phyloP scores from a whole-genome alignment of 371 early-diverging fungal genomes.

The Chytridium lagenaria region DNA sequence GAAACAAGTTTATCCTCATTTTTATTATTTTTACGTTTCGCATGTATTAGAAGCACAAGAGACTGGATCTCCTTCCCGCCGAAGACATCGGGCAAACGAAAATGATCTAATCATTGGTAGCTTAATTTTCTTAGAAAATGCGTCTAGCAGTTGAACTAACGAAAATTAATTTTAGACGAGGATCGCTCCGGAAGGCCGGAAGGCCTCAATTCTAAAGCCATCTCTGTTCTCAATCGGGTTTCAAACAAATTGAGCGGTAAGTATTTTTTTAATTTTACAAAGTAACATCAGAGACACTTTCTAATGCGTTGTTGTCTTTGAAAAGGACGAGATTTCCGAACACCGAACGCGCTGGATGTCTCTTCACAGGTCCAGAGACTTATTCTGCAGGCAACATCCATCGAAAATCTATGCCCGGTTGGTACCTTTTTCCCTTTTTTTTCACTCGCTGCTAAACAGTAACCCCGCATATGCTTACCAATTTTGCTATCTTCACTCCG shows the following conservation, averaged over 20 bases:
- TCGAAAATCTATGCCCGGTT: slow-evolving; percentile 94
- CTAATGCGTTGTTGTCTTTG: not conserved
- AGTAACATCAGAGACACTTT: too few relatives aligned
- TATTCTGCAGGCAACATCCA: slow-evolving; percentile 89
- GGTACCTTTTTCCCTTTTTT: too few relatives aligned
- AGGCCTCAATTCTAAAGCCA: slow-evolving; percentile 59
- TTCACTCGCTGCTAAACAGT: too few relatives aligned
- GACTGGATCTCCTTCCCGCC: not conserved
- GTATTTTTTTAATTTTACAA: not conserved
- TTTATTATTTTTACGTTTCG: not conserved
- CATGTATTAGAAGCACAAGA: not conserved
- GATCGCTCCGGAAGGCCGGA: slow-evolving; percentile 58
- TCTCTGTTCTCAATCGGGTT: slow-evolving; percentile 64
- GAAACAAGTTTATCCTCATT: not conserved
- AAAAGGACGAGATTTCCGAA: slow-evolving; percentile 85
- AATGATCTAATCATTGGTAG: not conserved
- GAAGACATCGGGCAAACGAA: slow-evolving; percentile 5
- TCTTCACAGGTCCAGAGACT: slow-evolving; percentile 88
- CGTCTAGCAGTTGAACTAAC: not conserved
- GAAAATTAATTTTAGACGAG: slow-evolving; percentile 41
- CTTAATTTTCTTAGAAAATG: not conserved
- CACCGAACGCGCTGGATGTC: slow-evolving; percentile 76
- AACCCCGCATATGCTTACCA: too few relatives aligned
- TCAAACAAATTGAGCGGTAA: slow-evolving; percentile 78
- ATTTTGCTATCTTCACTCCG: too few relatives aligned